Conservation (phyloP, 2,329 filamentous ascomycete species). For the Aspergillus unguis region DNA sequence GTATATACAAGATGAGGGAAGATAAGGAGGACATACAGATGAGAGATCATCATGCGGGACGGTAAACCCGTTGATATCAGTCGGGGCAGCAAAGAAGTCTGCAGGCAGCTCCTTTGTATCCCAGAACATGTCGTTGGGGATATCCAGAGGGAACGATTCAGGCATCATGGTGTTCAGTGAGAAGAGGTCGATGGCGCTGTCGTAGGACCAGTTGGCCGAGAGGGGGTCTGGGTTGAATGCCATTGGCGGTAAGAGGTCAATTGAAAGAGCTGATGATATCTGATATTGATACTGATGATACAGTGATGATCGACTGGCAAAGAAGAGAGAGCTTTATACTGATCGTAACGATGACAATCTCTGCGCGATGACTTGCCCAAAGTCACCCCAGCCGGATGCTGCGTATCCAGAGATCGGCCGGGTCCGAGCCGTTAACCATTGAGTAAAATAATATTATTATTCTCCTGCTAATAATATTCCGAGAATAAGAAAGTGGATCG, state of each 20-base stretch:
- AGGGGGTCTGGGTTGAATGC: conserved; percentile 28
- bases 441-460: neutral
- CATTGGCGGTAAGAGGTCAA: neutral
- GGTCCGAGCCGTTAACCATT: conserved; percentile 13
- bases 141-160: conserved; percentile 29
- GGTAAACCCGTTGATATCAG: conserved; percentile 30
- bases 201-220: conserved; percentile 36
- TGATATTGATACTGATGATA: too few relatives aligned
- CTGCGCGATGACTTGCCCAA: conserved; percentile 14
- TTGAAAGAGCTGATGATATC: too few relatives aligned
- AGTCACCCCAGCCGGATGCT: conserved; percentile 27
- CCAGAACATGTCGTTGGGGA: conserved; percentile 27
- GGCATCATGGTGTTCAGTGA: conserved; percentile 31
- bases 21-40: conserved; percentile 20
- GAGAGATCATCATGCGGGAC: conserved; percentile 35
- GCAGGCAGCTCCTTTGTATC: conserved; percentile 31
- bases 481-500: conserved; percentile 2
- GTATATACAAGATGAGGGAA: neutral
- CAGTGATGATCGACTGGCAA: too few relatives aligned
- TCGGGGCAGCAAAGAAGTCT: conserved; percentile 29
- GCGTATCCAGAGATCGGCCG: conserved; percentile 22
- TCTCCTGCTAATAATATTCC: too few relatives aligned
- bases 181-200: conserved; percentile 35
- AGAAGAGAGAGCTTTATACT: too few relatives aligned
- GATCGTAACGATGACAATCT: conserved; percentile 1